Percentiles rank a stretch among this genome's conserved stretches.
Conservation (phyloP, 2,329 filamentous ascomycete species). For the Curvularia verruculosa region DNA sequence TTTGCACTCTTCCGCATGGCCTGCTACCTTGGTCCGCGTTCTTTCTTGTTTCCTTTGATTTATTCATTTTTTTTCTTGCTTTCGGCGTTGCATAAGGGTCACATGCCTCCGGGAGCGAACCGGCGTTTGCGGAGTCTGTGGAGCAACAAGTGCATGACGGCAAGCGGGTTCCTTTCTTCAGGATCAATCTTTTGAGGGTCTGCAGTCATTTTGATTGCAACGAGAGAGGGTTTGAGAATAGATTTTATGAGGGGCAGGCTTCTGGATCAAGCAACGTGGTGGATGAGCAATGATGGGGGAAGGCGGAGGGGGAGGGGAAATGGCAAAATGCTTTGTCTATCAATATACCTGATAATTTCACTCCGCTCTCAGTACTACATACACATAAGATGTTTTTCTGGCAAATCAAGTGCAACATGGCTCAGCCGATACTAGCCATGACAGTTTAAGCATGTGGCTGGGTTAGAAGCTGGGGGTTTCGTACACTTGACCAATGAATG, state of each 20-base stretch:
- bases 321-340: slow-evolving; percentile 1
- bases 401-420: background rate
- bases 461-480: background rate
- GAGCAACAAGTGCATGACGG: slow-evolving; percentile 12
- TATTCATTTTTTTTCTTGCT: slow-evolving; percentile 12
- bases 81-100: slow-evolving; percentile 23
- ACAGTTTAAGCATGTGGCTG: background rate
- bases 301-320: background rate
- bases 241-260: slow-evolving; percentile 1
- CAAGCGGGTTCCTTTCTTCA: slow-evolving; percentile 7
- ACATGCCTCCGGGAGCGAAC: slow-evolving; percentile 12
- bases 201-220: background rate
- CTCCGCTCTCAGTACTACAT: background rate
- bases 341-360: background rate
- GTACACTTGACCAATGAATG: slow-evolving; percentile 12
- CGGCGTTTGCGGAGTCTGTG: slow-evolving; percentile 8
- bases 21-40: background rate
- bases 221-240: background rate
- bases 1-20: background rate
- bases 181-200: background rate
- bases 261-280: slow-evolving; percentile 2
- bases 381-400: background rate
- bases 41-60: slow-evolving; percentile 8
- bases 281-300: slow-evolving; percentile 1
- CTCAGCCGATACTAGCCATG: slow-evolving; percentile 16